phyloP scores from a whole-genome alignment of 257 asterid species.

The Orobanche coerulescens region DNA sequence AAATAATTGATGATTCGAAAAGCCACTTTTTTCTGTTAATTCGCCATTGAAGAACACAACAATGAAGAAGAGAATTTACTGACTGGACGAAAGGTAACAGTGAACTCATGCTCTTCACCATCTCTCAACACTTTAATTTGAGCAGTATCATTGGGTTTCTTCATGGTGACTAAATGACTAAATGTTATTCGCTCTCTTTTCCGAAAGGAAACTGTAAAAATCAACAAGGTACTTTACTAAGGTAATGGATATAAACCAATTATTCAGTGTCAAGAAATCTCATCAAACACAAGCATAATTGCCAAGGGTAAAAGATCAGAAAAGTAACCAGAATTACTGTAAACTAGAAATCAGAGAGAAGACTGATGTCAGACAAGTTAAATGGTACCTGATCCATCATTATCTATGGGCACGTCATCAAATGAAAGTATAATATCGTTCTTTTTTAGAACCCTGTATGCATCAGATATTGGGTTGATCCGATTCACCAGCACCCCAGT shows the following conservation, averaged over 20 bases:
- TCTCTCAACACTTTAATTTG: slow-evolving; percentile 62
- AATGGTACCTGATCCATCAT: slow-evolving; percentile 85
- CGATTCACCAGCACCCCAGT: slow-evolving; percentile 85
- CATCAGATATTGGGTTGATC: slow-evolving; percentile 76
- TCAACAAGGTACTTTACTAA: too few species aligned
- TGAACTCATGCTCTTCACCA: slow-evolving; percentile 65
- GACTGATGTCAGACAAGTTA: slow-evolving; percentile 15
- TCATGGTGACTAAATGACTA: slow-evolving; percentile 96
- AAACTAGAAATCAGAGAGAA: too few species aligned
- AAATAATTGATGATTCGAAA: too few species aligned
- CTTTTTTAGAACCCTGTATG: slow-evolving; percentile 52
- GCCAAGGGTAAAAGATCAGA: slow-evolving; percentile 11
- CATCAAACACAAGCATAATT: too few species aligned
- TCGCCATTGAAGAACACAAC: neutral
- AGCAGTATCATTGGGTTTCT: slow-evolving; percentile 91
- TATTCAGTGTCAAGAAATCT: too few species aligned
- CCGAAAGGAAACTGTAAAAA: slow-evolving; percentile 80
- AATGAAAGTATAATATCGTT: slow-evolving; percentile 85
- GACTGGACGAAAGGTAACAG: slow-evolving; percentile 72
- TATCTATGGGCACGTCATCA: slow-evolving; percentile 82
- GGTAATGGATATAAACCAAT: too few species aligned
- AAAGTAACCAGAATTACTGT: too few species aligned
- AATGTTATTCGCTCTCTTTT: slow-evolving; percentile 91
- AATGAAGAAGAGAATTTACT: slow-evolving; percentile 33
- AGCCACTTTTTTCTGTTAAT: neutral